Evolutionary conservation across 306 rosid species (phyloP).

Genomic region (Gynostemma pentaphyllum): DNA sequence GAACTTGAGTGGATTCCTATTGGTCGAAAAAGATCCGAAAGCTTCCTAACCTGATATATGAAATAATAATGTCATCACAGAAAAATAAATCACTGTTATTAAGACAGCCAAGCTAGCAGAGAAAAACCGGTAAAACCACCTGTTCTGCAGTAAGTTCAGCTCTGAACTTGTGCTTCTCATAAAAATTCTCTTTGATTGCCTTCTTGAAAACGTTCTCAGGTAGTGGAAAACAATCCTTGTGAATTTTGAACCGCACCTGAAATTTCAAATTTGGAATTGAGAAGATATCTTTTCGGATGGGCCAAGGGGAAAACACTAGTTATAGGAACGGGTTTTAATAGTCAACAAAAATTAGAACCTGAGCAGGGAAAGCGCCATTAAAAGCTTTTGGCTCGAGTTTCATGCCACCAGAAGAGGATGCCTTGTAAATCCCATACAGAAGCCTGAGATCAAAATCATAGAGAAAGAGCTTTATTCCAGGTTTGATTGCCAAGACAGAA

Average conservation of each 20-base stretch:
- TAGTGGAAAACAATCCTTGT: slow-evolving; percentile 66
- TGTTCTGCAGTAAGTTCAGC: slow-evolving; percentile 63
- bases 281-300: slow-evolving; percentile 11
- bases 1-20: slow-evolving; percentile 27
- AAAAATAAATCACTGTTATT: neutral
- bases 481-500: slow-evolving; percentile 44
- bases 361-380: slow-evolving; percentile 81
- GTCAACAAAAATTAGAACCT: slow-evolving; percentile 36
- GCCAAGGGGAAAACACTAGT: neutral
- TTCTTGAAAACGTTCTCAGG: slow-evolving; percentile 68
- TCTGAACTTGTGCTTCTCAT: slow-evolving; percentile 57
- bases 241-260: slow-evolving; percentile 72
- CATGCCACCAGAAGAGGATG: slow-evolving; percentile 73
- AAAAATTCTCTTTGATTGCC: slow-evolving; percentile 75
- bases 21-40: slow-evolving; percentile 53
- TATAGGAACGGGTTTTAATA: neutral
- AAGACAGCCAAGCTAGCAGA: slow-evolving; percentile 1
- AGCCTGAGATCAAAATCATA: slow-evolving; percentile 87
- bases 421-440: slow-evolving; percentile 69
- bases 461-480: slow-evolving; percentile 70
- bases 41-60: slow-evolving; percentile 66
- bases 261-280: slow-evolving; percentile 13
- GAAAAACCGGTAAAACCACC: slow-evolving; percentile 29
- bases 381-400: slow-evolving; percentile 85
- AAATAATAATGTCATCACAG: neutral